Percentiles rank a stretch among this genome's conserved stretches.
phyloP scores from a whole-genome alignment of 768 basidiomycete genomes.

The Mycena olivaceomarginata region DNA sequence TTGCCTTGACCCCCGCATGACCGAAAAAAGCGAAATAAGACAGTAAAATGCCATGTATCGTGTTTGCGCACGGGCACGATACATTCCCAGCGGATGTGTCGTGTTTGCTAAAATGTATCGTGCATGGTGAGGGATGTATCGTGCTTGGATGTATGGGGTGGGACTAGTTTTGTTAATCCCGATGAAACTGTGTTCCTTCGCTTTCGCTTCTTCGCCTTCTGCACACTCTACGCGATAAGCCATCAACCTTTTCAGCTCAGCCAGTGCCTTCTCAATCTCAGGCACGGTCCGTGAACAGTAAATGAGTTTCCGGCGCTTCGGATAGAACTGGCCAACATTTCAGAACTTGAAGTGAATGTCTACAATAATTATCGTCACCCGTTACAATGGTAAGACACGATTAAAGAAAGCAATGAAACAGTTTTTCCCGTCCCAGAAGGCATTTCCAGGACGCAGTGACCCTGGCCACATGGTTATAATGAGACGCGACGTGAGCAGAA shows the following conservation, averaged over 20 bases:
- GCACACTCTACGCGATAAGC: constrained; percentile 86
- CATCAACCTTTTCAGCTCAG: constrained; percentile 96
- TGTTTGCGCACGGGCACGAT: too few species aligned
- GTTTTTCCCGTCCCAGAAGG: constrained; percentile 99
- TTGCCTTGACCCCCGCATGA: too few species aligned
- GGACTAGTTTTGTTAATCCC: too few species aligned
- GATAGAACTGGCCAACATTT: constrained; percentile 82
- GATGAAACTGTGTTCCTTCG: constrained; percentile 85
- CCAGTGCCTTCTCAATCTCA: constrained; percentile 98
- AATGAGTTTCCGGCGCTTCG: constrained; percentile 93
- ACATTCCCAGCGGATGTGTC: too few species aligned
- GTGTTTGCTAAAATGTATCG: too few species aligned
- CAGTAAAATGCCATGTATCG: too few species aligned
- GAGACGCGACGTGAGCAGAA: constrained; percentile 11
- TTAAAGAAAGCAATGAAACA: constrained; percentile 94
- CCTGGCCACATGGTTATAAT: constrained; percentile 67
- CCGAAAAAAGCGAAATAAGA: too few species aligned
- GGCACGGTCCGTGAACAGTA: constrained; percentile 99
- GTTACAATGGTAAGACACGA: constrained; percentile 99
- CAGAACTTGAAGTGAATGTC: constrained; percentile 22
- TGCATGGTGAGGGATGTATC: too few species aligned
- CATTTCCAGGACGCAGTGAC: constrained; percentile 99
- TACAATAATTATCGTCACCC: constrained; percentile 67
- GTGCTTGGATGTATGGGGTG: too few species aligned
- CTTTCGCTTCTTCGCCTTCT: constrained; percentile 83